phyloP scores from a whole-genome alignment of 371 early-diverging fungal species.

The Mucor saturninus region DNA sequence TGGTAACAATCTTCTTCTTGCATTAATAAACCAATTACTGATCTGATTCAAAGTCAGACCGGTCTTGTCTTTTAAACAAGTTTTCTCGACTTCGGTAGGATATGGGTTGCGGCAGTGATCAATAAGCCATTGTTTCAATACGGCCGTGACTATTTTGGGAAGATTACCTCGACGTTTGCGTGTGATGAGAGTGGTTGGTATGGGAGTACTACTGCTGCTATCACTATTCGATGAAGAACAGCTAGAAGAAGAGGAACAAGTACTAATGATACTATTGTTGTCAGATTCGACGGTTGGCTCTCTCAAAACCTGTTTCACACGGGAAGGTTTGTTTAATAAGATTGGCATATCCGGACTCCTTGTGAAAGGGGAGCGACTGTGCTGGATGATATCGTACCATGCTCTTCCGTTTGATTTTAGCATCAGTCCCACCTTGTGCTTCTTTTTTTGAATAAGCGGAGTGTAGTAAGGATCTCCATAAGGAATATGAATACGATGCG shows the following conservation, averaged over 20 bases:
- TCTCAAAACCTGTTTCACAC: neutral
- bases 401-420: conserved; percentile 19
- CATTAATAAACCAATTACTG: conserved; percentile 88
- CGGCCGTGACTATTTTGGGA: conserved; percentile 58
- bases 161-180: conserved; percentile 52
- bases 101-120: conserved; percentile 74
- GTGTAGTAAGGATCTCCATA: conserved; percentile 23
- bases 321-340: neutral
- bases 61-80: conserved; percentile 54
- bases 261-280: conserved; percentile 5
- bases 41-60: conserved; percentile 70
- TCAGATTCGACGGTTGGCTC: neutral
- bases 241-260: neutral
- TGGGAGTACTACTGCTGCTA: neutral
- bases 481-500: conserved; percentile 33
- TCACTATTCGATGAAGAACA: neutral
- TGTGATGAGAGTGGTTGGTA: conserved; percentile 9
- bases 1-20: conserved; percentile 62
- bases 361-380: neutral
- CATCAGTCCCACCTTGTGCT: conserved; percentile 22
- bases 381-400: conserved; percentile 22
- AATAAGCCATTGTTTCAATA: conserved; percentile 69
- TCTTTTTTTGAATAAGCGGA: conserved; percentile 24
- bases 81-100: conserved; percentile 74
- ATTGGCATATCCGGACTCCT: conserved; percentile 1